A percentile compares a stretch with the other conserved stretches of the same genome.
Evolutionary conservation across 805 yeast genomes (phyloP).

Genomic region (Millerago galiae): DNA sequence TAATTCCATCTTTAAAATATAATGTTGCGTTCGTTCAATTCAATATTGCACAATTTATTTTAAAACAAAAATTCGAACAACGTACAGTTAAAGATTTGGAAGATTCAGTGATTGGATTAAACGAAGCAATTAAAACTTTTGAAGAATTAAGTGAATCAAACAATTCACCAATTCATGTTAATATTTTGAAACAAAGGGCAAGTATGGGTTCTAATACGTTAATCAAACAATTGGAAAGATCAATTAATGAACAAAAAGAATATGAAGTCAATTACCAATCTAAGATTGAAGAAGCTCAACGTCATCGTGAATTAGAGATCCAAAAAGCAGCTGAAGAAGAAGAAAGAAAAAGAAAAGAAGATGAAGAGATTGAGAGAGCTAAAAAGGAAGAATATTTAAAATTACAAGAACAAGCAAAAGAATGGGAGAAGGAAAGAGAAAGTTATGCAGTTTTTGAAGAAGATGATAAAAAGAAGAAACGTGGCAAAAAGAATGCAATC

Average conservation of each 20-base stretch:
- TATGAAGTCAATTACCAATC: slow-evolving; percentile 51
- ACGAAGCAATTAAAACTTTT: slow-evolving; percentile 54
- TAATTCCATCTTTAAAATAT: slow-evolving; percentile 49
- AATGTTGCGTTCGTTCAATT: slow-evolving; percentile 80
- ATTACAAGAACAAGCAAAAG: slow-evolving; percentile 50
- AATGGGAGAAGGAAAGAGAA: slow-evolving; percentile 51
- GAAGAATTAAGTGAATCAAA: slow-evolving; percentile 51
- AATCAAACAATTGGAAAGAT: slow-evolving; percentile 61
- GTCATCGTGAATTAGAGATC: slow-evolving; percentile 39
- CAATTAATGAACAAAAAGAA: slow-evolving; percentile 64
- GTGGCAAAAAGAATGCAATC: slow-evolving; percentile 31
- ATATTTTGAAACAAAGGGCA: slow-evolving; percentile 82
- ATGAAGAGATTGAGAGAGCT: slow-evolving; percentile 37
- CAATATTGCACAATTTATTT: slow-evolving; percentile 78
- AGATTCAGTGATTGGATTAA: slow-evolving; percentile 47
- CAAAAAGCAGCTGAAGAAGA: slow-evolving; percentile 44
- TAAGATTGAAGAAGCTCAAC: slow-evolving; percentile 70
- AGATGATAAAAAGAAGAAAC: slow-evolving; percentile 33
- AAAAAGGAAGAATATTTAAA: slow-evolving; percentile 38
- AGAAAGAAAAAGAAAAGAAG: slow-evolving; percentile 38
- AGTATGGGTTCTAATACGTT: slow-evolving; percentile 75
- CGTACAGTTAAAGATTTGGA: slow-evolving; percentile 61
- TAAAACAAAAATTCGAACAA: slow-evolving; percentile 51
- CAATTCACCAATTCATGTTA: slow-evolving; percentile 71
- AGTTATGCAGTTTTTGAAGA: slow-evolving; percentile 27